Conservation (phyloP, 352 stramenopile species). For the Globisporangium barbulae region DNA sequence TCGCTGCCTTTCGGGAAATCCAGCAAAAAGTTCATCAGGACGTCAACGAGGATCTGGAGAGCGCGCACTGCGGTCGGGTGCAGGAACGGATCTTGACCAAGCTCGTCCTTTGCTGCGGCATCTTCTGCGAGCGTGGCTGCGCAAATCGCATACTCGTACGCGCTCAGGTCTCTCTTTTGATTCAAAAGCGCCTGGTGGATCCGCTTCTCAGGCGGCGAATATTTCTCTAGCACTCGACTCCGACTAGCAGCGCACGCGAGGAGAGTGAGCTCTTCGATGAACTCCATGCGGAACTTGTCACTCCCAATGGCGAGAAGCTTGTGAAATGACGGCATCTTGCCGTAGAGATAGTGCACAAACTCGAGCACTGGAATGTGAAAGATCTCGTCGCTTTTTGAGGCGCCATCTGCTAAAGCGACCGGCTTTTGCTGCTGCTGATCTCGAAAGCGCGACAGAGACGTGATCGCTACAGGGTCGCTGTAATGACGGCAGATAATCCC, state of each 20-base stretch:
- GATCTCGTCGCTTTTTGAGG: slow-evolving; percentile 7
- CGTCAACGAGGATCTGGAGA: slow-evolving; percentile 40
- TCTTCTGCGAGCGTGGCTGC: slow-evolving; percentile 40
- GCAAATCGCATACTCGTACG: slow-evolving; percentile 35
- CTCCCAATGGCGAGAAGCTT: slow-evolving; percentile 25
- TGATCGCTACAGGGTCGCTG: slow-evolving; percentile 39
- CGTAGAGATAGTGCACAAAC: slow-evolving; percentile 52
- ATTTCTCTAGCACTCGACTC: slow-evolving; percentile 32
- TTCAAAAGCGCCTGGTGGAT: slow-evolving; percentile 38
- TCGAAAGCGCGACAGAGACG: slow-evolving; percentile 6
- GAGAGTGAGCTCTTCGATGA: slow-evolving; percentile 54
- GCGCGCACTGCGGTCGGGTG: slow-evolving; percentile 37
- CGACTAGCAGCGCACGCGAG: slow-evolving; percentile 48
- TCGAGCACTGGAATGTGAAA: slow-evolving; percentile 51
- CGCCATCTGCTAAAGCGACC: slow-evolving; percentile 5
- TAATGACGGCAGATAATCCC: slow-evolving; percentile 53
- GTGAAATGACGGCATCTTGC: slow-evolving; percentile 42
- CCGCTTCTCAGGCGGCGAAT: slow-evolving; percentile 30
- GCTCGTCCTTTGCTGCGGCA: slow-evolving; percentile 28
- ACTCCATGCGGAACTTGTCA: slow-evolving; percentile 51
- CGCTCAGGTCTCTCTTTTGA: slow-evolving; percentile 37
- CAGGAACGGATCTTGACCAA: slow-evolving; percentile 52
- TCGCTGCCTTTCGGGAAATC: slow-evolving; percentile 43
- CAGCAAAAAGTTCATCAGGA: slow-evolving; percentile 55
- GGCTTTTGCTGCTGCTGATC: background rate